Percentiles rank a stretch among this genome's conserved stretches.
phyloP scores from a whole-genome alignment of 352 stramenopile species.

The Pythium grandisporangium region DNA sequence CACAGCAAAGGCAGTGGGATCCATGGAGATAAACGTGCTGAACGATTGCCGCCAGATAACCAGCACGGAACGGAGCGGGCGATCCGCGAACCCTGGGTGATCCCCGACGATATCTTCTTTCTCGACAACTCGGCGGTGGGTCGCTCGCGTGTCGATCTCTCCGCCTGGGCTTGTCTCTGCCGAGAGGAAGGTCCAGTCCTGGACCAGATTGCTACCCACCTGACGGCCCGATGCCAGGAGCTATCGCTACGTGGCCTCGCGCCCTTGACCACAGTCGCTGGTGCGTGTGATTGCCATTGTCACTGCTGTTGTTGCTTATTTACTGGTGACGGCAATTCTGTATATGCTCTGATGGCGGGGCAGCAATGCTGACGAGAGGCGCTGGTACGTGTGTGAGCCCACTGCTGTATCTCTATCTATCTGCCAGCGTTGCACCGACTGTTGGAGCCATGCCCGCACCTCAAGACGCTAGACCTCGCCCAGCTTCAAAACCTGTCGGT shows the following conservation, averaged over 20 bases:
- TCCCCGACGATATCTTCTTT: conserved; percentile 50
- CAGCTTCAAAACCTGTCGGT: conserved; percentile 10
- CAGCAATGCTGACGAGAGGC: too few relatives aligned
- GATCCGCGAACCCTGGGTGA: conserved; percentile 5
- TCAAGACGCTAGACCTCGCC: conserved; percentile 29
- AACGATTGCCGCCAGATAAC: background rate
- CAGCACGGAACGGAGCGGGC: conserved; percentile 36
- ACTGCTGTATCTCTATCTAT: too few relatives aligned
- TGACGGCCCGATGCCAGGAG: conserved; percentile 32
- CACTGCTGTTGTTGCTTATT: too few relatives aligned
- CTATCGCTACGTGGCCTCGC: conserved; percentile 34
- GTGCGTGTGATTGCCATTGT: too few relatives aligned
- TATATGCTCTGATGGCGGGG: too few relatives aligned
- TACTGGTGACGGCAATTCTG: too few relatives aligned
- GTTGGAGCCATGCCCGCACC: conserved; percentile 22
- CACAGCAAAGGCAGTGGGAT: too few relatives aligned
- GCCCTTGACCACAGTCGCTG: conserved; percentile 13
- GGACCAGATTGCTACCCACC: conserved; percentile 27
- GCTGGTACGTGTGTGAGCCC: too few relatives aligned
- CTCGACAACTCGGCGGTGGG: conserved; percentile 36
- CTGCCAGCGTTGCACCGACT: conserved; percentile 28
- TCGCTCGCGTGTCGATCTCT: conserved; percentile 29
- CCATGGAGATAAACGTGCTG: too few relatives aligned
- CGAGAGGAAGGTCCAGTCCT: conserved; percentile 8
- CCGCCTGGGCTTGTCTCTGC: conserved; percentile 40